Evolutionary conservation across 1,284 basidiomycete species (phyloP).

Genomic region (Baeospora myosura): DNA sequence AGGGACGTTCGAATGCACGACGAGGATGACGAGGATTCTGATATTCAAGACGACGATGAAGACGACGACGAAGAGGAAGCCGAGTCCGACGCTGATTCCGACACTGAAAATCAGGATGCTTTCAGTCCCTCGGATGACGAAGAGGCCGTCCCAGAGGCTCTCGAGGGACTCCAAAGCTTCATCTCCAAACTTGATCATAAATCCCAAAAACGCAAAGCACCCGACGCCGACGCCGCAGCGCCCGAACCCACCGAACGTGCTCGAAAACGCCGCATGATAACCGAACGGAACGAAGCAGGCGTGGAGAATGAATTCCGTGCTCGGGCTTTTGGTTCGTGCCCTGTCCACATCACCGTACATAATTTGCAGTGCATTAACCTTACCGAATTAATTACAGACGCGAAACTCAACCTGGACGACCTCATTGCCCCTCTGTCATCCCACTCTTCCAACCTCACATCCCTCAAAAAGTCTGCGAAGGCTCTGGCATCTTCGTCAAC

Average conservation of each 20-base stretch:
- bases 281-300: constrained; percentile 70
- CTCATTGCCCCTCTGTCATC: constrained; percentile 62
- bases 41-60: constrained; percentile 42
- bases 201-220: constrained; percentile 65
- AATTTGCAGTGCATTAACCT: constrained; percentile 5
- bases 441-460: constrained; percentile 51
- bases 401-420: constrained; percentile 65
- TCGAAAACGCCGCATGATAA: constrained; percentile 56
- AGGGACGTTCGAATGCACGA: too few species aligned
- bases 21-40: too few species aligned
- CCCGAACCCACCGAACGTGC: constrained; percentile 15
- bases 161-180: constrained; percentile 65
- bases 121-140: constrained; percentile 55
- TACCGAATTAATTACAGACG: constrained; percentile 28
- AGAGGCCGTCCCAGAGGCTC: constrained; percentile 47
- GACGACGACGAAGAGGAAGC: constrained; percentile 42
- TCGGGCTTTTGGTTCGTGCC: constrained; percentile 36
- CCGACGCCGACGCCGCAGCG: constrained; percentile 22
- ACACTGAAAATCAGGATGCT: constrained; percentile 33
- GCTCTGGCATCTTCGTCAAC: constrained; percentile 38
- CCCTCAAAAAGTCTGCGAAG: constrained; percentile 66
- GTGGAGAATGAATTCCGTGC: constrained; percentile 69
- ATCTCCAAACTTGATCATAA: constrained; percentile 61
- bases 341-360: too few species aligned
- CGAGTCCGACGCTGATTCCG: constrained; percentile 17